These are phyloP conservation scores for Sporisorium graminicola DNA, from an alignment of 1,284 basidiomycete genomes.

Conservation along the genomic window DNA sequence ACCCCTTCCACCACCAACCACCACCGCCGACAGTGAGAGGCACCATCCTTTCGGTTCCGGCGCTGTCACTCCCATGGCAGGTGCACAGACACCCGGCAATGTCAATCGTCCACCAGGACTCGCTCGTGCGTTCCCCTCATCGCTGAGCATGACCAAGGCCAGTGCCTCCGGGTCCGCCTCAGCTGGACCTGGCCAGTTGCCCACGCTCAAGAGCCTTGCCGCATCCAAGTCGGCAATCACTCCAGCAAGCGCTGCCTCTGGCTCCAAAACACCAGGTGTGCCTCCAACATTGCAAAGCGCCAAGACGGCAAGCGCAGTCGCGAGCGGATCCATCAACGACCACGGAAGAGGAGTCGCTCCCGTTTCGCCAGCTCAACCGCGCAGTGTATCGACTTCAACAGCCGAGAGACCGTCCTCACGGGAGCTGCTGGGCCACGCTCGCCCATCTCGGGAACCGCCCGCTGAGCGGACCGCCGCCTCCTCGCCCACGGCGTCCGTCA, in stretches of 20 bases:
- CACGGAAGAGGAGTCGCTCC: slow-evolving; percentile 50
- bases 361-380: slow-evolving; percentile 8
- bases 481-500: slow-evolving; percentile 38
- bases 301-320: slow-evolving; percentile 42
- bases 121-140: slow-evolving; percentile 39
- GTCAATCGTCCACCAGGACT: slow-evolving; percentile 34
- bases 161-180: slow-evolving; percentile 19
- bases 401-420: slow-evolving; percentile 40
- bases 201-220: slow-evolving; percentile 33
- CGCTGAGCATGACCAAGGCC: slow-evolving; percentile 55
- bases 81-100: slow-evolving; percentile 56
- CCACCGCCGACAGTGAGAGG: slow-evolving; percentile 52
- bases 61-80: slow-evolving; percentile 60
- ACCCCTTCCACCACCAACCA: slow-evolving; percentile 30
- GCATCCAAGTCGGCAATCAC: slow-evolving; percentile 12
- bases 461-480: slow-evolving; percentile 33
- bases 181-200: slow-evolving; percentile 38
- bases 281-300: slow-evolving; percentile 10
- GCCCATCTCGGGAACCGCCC: slow-evolving; percentile 25
- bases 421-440: slow-evolving; percentile 43
- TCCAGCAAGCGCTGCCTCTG: slow-evolving; percentile 5
- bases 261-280: slow-evolving; percentile 30
- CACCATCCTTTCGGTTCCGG: slow-evolving; percentile 65
- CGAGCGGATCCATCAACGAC: slow-evolving; percentile 52
- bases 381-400: slow-evolving; percentile 16